A percentile compares a stretch with the other conserved stretches of the same genome.
Conservation (phyloP, 345 rosid genomes). For the Luvunga scandens region DNA sequence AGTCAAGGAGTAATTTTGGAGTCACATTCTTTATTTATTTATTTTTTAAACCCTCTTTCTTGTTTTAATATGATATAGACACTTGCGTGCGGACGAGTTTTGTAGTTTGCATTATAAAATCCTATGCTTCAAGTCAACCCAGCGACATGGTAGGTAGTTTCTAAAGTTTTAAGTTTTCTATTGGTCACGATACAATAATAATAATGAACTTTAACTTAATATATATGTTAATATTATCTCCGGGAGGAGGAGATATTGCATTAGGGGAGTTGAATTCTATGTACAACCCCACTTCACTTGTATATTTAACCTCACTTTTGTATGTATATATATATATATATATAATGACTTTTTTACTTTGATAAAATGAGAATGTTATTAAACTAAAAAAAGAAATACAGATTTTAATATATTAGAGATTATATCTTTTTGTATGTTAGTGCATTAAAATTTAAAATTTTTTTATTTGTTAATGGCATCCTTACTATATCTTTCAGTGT, state of each 20-base stretch:
- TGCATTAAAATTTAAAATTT: no score
- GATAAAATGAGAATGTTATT: no score
- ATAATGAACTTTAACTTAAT: not conserved
- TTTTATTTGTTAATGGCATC: rapidly evolving
- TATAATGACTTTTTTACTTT: no score
- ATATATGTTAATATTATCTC: no score
- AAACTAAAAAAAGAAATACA: no score
- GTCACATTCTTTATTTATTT: not conserved
- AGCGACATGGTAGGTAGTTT: not conserved
- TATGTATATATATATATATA: no score
- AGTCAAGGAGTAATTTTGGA: not conserved
- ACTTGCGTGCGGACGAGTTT: not conserved
- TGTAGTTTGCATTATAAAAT: not conserved
- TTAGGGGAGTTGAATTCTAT: not conserved
- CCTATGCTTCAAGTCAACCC: not conserved
- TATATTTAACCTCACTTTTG: no score
- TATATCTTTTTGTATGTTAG: no score
- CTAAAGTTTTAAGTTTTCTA: not conserved
- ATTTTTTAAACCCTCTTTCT: no score
- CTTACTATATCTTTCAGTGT: no score
- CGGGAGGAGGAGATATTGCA: not conserved
- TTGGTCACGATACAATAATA: not conserved
- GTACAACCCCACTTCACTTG: not conserved
- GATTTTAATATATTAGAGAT: no score
- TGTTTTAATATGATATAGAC: not conserved